Base-by-base conservation (phyloP, 176 grass and related monocot species). In the Ampelocalamus luodianensis region DNA sequence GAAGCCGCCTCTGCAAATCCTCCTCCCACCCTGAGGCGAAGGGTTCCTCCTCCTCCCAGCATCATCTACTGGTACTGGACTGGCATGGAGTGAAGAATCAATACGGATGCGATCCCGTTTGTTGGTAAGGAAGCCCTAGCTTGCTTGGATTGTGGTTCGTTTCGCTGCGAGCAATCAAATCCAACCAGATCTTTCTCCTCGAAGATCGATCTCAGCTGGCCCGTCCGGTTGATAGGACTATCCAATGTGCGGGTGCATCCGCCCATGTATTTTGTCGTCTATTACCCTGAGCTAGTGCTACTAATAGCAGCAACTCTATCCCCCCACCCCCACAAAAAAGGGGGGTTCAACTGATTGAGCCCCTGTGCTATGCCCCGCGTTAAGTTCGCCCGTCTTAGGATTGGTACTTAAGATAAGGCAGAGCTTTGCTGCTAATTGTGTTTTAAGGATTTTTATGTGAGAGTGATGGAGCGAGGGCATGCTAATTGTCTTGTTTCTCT, bases 71-170 rank as follows among this genome's bases (percentile, higher is more conserved):
- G 15, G 49, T 27, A 32, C 58, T 45, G n/a, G 58, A 27, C 43
- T 16, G 39, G 23, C 59, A 14, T 46, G 56, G 56, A 42, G 14
- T 45, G n/a, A 44, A 63, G 58, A 16, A 51, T 12, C 14, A 39
- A 45, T 14, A 51, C 9, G 39, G 58, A 26, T 56, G 76, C 15
- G 15, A 42, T 38, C 43, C 75, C 55, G 27, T 24, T 62, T 18
- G 37, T n/a, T 78, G 39, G 76, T 78, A 45, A 63, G 58, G 1
- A 63, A 78, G 26, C 39, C 76, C 76, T 78, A 45, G 76, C 58
- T 32, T 63, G 39, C 15, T 44, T 20, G 76, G 39, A 45, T 63
- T 24, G n/a, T 23, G 18, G 16, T 62, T 26, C 38, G 10, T 58
- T 13, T 59, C 14, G 14, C 22, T 39, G 14, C 27, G 39, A 78